Conservation (phyloP, 768 basidiomycete species). For the Trametes maxima region DNA sequence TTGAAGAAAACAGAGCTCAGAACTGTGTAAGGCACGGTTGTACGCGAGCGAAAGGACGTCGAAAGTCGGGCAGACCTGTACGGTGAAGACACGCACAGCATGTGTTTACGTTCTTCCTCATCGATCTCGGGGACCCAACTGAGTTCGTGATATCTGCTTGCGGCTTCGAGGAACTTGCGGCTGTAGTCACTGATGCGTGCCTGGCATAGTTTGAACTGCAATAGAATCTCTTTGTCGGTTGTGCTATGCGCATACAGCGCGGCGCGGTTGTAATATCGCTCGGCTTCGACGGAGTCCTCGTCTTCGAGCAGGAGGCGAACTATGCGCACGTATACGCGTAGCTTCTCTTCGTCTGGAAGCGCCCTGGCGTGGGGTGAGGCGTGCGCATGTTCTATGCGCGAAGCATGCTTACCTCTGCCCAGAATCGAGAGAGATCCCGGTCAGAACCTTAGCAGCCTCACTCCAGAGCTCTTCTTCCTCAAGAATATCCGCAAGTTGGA, state of each 20-base stretch:
- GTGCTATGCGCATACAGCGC: conserved; percentile 85
- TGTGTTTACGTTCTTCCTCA: conserved; percentile 88
- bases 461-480: conserved; percentile 93
- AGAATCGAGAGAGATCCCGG: conserved; percentile 90
- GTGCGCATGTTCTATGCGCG: not conserved
- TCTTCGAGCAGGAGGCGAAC: conserved; percentile 94
- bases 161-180: conserved; percentile 93
- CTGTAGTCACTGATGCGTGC: conserved; percentile 93
- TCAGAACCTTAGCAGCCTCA: conserved; percentile 88
- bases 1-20: too few relatives aligned
- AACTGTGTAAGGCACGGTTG: too few relatives aligned
- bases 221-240: conserved; percentile 73
- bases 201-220: conserved; percentile 90
- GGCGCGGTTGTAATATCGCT: conserved; percentile 96
- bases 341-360: conserved; percentile 74
- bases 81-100: conserved; percentile 57
- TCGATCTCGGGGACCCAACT: conserved; percentile 91
- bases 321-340: conserved; percentile 90
- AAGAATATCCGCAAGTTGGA: conserved; percentile 88
- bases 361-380: conserved; percentile 1
- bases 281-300: conserved; percentile 96
- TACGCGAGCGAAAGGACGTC: conserved; percentile 34
- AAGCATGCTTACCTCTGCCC: conserved; percentile 66
- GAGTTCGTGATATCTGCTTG: conserved; percentile 91
- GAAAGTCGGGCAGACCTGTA: too few relatives aligned